These are phyloP conservation scores for Akebia trifoliata DNA, from an alignment of 164 flowering plant genomes.

Conservation along the genomic window DNA sequence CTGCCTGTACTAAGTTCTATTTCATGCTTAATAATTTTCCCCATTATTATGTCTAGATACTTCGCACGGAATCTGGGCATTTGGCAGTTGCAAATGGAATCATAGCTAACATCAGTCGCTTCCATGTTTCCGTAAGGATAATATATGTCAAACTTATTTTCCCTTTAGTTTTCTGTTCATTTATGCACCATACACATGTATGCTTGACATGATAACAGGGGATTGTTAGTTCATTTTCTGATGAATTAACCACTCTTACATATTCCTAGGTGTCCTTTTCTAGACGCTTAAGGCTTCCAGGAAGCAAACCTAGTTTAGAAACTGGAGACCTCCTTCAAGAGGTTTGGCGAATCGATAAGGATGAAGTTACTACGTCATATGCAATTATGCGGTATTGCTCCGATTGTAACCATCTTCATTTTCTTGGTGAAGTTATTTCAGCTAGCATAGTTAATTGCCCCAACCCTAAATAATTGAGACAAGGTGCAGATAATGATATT, in stretches of 20 bases:
- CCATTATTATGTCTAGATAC: slow-evolving; percentile 40
- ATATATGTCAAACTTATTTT: background rate
- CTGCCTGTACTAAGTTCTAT: background rate
- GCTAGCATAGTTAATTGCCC: background rate
- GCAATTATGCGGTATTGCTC: slow-evolving; percentile 70
- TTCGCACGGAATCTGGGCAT: slow-evolving; percentile 55
- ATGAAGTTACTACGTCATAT: slow-evolving; percentile 64
- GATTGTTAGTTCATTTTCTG: background rate
- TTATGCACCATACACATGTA: too few species aligned
- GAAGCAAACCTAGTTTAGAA: slow-evolving; percentile 38
- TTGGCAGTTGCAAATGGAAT: slow-evolving; percentile 68
- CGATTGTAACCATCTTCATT: background rate
- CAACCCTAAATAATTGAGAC: too few species aligned
- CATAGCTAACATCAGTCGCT: slow-evolving; percentile 55
- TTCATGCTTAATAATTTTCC: slow-evolving; percentile 3
- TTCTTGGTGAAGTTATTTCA: background rate
- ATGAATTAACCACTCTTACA: background rate
- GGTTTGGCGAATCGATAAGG: slow-evolving; percentile 88
- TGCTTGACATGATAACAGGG: background rate
- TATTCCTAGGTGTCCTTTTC: slow-evolving; percentile 61
- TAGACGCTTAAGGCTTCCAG: slow-evolving; percentile 73
- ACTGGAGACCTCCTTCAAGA: slow-evolving; percentile 41
- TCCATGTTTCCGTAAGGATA: slow-evolving; percentile 69
- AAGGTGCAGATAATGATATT: too few species aligned
- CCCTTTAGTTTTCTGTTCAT: too few species aligned